Conservation (phyloP, 208 protist genomes). For the Leishmania amazonensis region DNA sequence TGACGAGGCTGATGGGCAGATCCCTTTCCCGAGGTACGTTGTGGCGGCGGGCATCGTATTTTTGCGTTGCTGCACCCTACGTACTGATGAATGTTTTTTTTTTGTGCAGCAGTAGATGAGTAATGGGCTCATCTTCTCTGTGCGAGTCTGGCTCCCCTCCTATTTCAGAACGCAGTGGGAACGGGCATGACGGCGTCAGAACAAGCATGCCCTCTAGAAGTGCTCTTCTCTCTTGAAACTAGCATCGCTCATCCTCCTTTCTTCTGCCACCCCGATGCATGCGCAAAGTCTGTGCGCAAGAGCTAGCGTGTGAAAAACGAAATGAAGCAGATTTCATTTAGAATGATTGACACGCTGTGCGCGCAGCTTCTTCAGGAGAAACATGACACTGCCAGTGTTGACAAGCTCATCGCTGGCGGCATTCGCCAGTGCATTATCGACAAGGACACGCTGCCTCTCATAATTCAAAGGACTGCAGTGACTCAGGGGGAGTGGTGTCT, state of each 20-base stretch:
- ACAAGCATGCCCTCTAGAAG: not conserved
- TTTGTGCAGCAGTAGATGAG: not conserved
- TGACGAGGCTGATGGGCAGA: not conserved
- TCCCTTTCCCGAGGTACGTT: not conserved
- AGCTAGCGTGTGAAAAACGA: not conserved
- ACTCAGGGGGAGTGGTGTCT: conserved; percentile 54
- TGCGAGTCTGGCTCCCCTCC: not conserved
- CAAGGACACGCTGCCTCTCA: conserved; percentile 66
- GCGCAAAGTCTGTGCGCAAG: not conserved
- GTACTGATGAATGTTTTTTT: not conserved
- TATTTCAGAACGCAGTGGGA: not conserved
- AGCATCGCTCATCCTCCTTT: not conserved
- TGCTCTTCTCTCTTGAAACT: not conserved
- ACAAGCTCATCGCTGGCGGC: conserved; percentile 44
- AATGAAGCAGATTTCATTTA: conserved; percentile 48
- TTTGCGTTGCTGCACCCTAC: not conserved
- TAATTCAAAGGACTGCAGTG: conserved; percentile 61
- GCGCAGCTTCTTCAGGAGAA: conserved; percentile 41
- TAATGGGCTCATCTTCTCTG: not conserved
- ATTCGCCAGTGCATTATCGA: conserved; percentile 69
- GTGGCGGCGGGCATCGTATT: not conserved
- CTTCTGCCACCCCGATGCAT: not conserved
- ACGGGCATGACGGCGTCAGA: not conserved
- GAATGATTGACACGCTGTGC: conserved; percentile 55
- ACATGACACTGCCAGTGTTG: conserved; percentile 34